Evolutionary conservation across 345 rosid genomes (phyloP), one percentile per base, ranked within the genome.

Genomic region (Eucalyptus globulus): DNA sequence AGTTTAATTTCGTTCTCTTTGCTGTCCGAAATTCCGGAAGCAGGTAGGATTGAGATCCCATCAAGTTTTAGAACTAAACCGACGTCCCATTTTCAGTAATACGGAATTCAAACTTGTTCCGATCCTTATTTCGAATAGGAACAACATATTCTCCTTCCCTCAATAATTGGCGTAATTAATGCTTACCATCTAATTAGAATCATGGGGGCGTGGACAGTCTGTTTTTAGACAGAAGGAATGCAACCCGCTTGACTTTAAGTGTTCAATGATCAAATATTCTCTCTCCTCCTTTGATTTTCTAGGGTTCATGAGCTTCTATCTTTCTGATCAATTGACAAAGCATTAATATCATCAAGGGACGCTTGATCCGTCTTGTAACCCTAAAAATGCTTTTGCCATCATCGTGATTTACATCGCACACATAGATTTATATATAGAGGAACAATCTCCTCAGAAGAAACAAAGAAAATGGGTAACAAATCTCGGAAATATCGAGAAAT

Each of bases 71-170:
- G 22, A 40, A 21, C 9, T 11, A 76, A 76, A 76, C 27, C 2
- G 43, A 40, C 15, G 0, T 76, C 29, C 15, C 8, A 40, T 76
- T 76, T 21, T 21, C 45, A 72, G 26, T 6, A 72, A 72, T 0
- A 37, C 0, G 45, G 1, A 10, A 19, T 19, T 9, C 14, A 72
- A 72, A 72, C 9, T 10, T 72, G 0, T 14, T 65, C 31, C 19
- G 11, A n/a, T 14, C 40, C 76, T 14, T 21, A 16, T n/a, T n/a
- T 65, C 0, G 6, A 31, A 65, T 65, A 15, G 6, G 31, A 65
- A 37, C 0, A 37, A 0, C 27, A 19, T 72, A 0, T 72, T 40
- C 26, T 37, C 14, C 83, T 72, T 37, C 8, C 0, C 27, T 37
- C 21, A 19, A 9, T 72, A 10, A 37, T 19, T 1, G 5, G 5